Conservation (phyloP, 495 filamentous ascomycete species). For the Lophium mytilinum region DNA sequence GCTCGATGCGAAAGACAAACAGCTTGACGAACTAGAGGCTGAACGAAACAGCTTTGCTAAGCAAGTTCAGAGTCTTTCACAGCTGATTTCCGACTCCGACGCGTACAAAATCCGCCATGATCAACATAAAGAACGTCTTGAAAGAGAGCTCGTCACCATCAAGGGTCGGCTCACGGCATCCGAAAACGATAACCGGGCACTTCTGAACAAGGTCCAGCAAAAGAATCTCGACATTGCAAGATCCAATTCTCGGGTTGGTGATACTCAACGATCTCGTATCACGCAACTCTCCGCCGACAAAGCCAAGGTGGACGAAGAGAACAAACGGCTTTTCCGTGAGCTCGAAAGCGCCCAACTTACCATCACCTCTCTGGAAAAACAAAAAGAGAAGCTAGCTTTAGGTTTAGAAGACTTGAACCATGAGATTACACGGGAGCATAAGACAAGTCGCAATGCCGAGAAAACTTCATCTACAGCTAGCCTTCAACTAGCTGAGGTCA, state of each 20-base stretch:
- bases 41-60: slow-evolving; percentile 66
- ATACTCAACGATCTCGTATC: slow-evolving; percentile 74
- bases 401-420: slow-evolving; percentile 90
- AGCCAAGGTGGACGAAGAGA: slow-evolving; percentile 72
- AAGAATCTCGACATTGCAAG: slow-evolving; percentile 96
- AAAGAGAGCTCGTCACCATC: slow-evolving; percentile 84
- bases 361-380: slow-evolving; percentile 83
- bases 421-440: slow-evolving; percentile 83
- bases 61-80: slow-evolving; percentile 72
- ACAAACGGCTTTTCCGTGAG: slow-evolving; percentile 70
- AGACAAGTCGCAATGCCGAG: slow-evolving; percentile 84
- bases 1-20: slow-evolving; percentile 60
- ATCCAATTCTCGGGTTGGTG: slow-evolving; percentile 76
- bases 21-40: slow-evolving; percentile 63
- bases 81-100: slow-evolving; percentile 79
- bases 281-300: slow-evolving; percentile 76
- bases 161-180: slow-evolving; percentile 87
- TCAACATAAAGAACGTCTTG: slow-evolving; percentile 84
- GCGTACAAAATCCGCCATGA: slow-evolving; percentile 80
- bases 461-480: slow-evolving; percentile 76
- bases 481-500: slow-evolving; percentile 79
- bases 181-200: slow-evolving; percentile 92
- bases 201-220: slow-evolving; percentile 94
- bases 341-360: slow-evolving; percentile 81
- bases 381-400: slow-evolving; percentile 87